phyloP scores from a whole-genome alignment of 371 early-diverging fungal species.

The Racocetra persica region DNA sequence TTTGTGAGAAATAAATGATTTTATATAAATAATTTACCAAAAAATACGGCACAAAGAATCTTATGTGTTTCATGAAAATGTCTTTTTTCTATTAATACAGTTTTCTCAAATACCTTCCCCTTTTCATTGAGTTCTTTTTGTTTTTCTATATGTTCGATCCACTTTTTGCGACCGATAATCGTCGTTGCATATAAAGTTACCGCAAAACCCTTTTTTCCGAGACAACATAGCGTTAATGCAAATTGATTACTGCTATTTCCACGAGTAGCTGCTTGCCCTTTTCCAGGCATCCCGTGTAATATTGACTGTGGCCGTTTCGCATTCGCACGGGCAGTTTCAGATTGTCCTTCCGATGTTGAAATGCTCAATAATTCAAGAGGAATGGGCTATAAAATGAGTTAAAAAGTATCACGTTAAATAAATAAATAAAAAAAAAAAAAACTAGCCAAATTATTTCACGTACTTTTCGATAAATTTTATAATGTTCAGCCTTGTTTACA shows the following conservation, averaged over 20 bases:
- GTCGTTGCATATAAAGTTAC: constrained; percentile 78
- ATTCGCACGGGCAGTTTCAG: constrained; percentile 2
- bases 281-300: constrained; percentile 51
- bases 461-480: constrained; percentile 68
- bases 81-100: constrained; percentile 54
- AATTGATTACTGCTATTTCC: constrained; percentile 47
- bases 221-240: constrained; percentile 77
- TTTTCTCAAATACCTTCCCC: constrained; percentile 67
- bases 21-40: constrained; percentile 53
- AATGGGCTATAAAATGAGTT: constrained; percentile 62
- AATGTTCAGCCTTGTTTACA: constrained; percentile 63
- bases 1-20: not conserved
- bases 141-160: constrained; percentile 82
- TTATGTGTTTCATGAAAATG: constrained; percentile 61
- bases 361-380: constrained; percentile 77
- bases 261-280: constrained; percentile 44
- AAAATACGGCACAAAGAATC: constrained; percentile 77
- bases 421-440: no score
- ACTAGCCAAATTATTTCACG: not conserved
- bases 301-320: constrained; percentile 47
- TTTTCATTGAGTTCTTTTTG: constrained; percentile 69
- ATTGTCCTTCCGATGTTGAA: constrained; percentile 66
- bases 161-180: constrained; percentile 77
- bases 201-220: constrained; percentile 72
- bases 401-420: not conserved